Evolutionary conservation across 805 yeast species (phyloP).

Genomic region (Ogataea chonburiensis): DNA sequence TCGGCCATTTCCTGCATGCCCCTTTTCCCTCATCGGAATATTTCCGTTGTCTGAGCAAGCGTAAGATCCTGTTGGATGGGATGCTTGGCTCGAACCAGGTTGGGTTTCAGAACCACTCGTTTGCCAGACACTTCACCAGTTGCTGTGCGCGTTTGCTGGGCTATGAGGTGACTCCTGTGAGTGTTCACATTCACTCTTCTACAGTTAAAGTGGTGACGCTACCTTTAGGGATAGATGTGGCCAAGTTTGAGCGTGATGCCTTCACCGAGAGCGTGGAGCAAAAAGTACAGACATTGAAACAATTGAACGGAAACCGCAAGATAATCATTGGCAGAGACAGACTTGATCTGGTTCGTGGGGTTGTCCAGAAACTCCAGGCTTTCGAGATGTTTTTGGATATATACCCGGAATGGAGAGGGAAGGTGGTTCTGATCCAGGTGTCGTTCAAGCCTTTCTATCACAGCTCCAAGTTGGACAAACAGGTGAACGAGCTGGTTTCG

Average conservation of each 20-base stretch:
- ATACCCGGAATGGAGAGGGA: slow-evolving; percentile 86
- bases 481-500: slow-evolving; percentile 78
- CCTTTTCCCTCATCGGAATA: slow-evolving; percentile 97
- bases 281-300: slow-evolving; percentile 63
- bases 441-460: slow-evolving; percentile 72
- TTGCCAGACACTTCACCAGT: slow-evolving; percentile 86
- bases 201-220: slow-evolving; percentile 69
- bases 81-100: slow-evolving; percentile 86
- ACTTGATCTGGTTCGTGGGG: slow-evolving; percentile 88
- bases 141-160: slow-evolving; percentile 88
- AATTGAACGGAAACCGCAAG: slow-evolving; percentile 61
- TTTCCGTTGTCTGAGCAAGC: slow-evolving; percentile 82
- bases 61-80: slow-evolving; percentile 83
- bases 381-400: slow-evolving; percentile 82
- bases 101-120: slow-evolving; percentile 82
- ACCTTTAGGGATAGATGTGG: slow-evolving; percentile 89
- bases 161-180: slow-evolving; percentile 59
- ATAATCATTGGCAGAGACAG: slow-evolving; percentile 94
- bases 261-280: slow-evolving; percentile 50
- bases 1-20: slow-evolving; percentile 79
- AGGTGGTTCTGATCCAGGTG: slow-evolving; percentile 88
- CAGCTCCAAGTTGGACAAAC: slow-evolving; percentile 67
- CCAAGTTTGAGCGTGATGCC: slow-evolving; percentile 63
- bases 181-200: slow-evolving; percentile 73
- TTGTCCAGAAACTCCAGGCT: slow-evolving; percentile 88